Conservation (phyloP, 2,329 filamentous ascomycete species). For the Monilinia aucupariae region DNA sequence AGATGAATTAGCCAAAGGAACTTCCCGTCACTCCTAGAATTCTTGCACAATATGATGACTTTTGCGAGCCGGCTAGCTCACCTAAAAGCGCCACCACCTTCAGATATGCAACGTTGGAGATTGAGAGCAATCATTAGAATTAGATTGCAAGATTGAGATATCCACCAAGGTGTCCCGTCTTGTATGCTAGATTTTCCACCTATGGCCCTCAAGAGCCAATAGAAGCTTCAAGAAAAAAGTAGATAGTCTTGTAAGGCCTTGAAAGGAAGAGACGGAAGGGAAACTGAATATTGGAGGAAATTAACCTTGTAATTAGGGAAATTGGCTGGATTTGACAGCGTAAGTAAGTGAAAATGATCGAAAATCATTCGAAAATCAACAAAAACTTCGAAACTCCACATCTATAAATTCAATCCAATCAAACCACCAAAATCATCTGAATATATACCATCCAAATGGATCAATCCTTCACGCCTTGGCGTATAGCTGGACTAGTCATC, state of each 20-base stretch:
- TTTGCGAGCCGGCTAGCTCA: not conserved
- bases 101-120: not conserved
- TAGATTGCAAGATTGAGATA: no score
- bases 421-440: fast-evolving
- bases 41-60: not conserved
- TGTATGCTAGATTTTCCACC: not conserved
- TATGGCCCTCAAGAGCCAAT: not conserved
- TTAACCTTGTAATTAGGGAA: not conserved
- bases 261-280: not conserved
- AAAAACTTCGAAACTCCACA: not conserved
- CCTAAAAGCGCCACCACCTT: not conserved
- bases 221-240: not conserved
- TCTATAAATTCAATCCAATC: not conserved
- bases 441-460: not conserved
- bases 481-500: not conserved
- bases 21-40: not conserved
- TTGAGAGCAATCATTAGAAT: not conserved
- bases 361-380: not conserved
- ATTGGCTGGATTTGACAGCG: not conserved
- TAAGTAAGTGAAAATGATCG: not conserved
- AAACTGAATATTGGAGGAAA: not conserved
- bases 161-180: not conserved
- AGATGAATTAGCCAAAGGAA: not conserved
- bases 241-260: not conserved
- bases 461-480: no score